A percentile compares a stretch with the other conserved stretches of the same genome.
Conservation (phyloP, 106 monocot species). For the Apostasia ramifera region DNA sequence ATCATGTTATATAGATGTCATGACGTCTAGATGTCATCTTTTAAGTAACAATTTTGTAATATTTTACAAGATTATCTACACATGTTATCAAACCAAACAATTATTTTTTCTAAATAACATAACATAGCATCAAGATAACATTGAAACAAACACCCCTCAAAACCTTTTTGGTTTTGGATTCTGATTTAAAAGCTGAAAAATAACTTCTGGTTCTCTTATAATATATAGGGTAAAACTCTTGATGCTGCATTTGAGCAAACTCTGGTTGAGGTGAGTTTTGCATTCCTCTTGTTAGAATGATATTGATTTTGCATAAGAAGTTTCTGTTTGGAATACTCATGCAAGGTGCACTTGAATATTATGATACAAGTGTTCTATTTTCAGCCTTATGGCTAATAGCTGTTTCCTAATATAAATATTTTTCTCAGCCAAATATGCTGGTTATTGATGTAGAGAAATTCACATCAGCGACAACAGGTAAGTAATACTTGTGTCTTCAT, state of each 20-base stretch:
- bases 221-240: slow-evolving; percentile 4
- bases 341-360: neutral
- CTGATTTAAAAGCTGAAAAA: neutral
- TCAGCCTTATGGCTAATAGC: neutral
- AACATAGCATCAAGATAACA: too few relatives aligned
- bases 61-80: too few relatives aligned
- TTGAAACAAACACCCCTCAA: too few relatives aligned
- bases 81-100: too few relatives aligned
- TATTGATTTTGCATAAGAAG: neutral
- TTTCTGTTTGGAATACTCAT: neutral
- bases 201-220: neutral
- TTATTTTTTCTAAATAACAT: too few relatives aligned
- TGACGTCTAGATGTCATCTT: too few relatives aligned
- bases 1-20: too few relatives aligned
- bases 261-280: slow-evolving; percentile 19
- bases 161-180: neutral
- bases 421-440: slow-evolving; percentile 89
- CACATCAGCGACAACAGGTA: slow-evolving; percentile 50
- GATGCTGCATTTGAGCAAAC: slow-evolving; percentile 20
- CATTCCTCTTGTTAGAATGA: slow-evolving; percentile 5
- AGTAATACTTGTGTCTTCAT: neutral
- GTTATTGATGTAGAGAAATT: slow-evolving; percentile 86
- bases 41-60: too few relatives aligned
- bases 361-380: neutral
- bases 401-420: neutral